These are phyloP conservation scores for Simplicillium aogashimaense DNA, from an alignment of 2,329 filamentous ascomycete species.

Conservation along the genomic window DNA sequence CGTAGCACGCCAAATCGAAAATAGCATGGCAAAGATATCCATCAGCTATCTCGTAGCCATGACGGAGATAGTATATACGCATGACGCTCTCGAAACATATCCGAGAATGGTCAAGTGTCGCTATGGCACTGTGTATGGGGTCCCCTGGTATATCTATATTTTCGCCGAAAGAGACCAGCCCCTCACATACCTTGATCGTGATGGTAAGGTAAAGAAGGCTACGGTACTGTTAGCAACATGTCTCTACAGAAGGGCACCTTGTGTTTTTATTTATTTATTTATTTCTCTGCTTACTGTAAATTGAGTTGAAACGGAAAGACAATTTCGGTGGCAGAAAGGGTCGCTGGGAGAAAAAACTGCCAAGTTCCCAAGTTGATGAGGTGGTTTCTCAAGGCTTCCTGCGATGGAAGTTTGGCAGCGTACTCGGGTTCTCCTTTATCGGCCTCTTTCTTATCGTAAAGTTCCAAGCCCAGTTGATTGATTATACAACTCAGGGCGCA, in stretches of 20 bases:
- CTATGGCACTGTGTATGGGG: neutral
- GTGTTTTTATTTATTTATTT: too few relatives aligned
- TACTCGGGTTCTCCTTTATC: too few relatives aligned
- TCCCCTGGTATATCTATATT: neutral
- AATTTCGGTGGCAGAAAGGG: neutral
- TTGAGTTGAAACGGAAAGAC: neutral
- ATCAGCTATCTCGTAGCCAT: neutral
- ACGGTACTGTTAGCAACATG: neutral
- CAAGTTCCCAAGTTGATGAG: neutral
- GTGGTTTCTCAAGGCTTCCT: neutral
- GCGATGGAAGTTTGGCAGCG: neutral
- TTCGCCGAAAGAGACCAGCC: too few relatives aligned
- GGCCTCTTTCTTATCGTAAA: too few relatives aligned
- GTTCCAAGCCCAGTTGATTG: too few relatives aligned
- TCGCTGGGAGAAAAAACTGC: neutral
- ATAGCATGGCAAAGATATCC: too few relatives aligned
- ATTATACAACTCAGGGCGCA: neutral
- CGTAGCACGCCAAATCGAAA: too few relatives aligned
- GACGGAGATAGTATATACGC: slow-evolving; percentile 1
- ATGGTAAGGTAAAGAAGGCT: neutral
- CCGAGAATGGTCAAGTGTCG: neutral
- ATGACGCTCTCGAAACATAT: neutral
- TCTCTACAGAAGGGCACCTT: too few relatives aligned
- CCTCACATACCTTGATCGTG: too few relatives aligned
- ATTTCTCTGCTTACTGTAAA: neutral